These are phyloP conservation scores for Colletotrichum spinosum DNA, from an alignment of 2,329 filamentous ascomycete genomes.

Conservation along the genomic window DNA sequence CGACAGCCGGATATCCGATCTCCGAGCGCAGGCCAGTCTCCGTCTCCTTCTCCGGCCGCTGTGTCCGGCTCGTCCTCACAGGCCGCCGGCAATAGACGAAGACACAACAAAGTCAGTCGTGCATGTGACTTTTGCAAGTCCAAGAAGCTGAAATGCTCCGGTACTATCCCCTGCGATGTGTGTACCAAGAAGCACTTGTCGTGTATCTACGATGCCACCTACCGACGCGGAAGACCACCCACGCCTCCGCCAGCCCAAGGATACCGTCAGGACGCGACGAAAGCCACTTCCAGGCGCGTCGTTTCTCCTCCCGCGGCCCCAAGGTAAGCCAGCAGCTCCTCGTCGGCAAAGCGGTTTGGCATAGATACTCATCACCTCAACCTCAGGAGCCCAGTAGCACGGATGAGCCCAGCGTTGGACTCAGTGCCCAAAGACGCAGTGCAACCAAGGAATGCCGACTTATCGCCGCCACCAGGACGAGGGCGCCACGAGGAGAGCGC, in stretches of 20 bases:
- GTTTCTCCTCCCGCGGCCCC: not conserved
- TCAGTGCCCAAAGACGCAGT: slow-evolving; percentile 2
- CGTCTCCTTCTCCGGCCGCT: not conserved
- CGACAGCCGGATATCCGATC: not conserved
- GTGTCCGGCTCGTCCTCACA: not conserved
- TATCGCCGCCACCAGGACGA: not conserved
- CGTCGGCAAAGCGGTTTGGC: no score
- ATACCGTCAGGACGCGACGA: not conserved
- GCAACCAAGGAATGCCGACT: not conserved
- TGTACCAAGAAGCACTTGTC: slow-evolving; percentile 44
- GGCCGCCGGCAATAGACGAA: slow-evolving; percentile 22
- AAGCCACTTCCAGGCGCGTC: not conserved
- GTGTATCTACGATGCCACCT: slow-evolving; percentile 51
- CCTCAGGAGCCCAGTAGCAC: not conserved
- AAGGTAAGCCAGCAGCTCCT: slow-evolving; percentile 1
- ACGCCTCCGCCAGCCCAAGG: slow-evolving; percentile 44
- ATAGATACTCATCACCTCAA: no score
- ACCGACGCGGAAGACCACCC: slow-evolving; percentile 50
- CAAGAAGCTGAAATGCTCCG: slow-evolving; percentile 51
- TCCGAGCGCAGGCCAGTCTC: slow-evolving; percentile 1
- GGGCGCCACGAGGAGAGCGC: slow-evolving; percentile 25
- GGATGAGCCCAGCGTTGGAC: not conserved
- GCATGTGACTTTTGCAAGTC: slow-evolving; percentile 54
- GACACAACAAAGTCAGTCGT: slow-evolving; percentile 48
- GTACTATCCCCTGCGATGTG: slow-evolving; percentile 48